Evolutionary conservation across 163 green algal genomes (phyloP).

Genomic region (Scenedesmus sp.): DNA sequence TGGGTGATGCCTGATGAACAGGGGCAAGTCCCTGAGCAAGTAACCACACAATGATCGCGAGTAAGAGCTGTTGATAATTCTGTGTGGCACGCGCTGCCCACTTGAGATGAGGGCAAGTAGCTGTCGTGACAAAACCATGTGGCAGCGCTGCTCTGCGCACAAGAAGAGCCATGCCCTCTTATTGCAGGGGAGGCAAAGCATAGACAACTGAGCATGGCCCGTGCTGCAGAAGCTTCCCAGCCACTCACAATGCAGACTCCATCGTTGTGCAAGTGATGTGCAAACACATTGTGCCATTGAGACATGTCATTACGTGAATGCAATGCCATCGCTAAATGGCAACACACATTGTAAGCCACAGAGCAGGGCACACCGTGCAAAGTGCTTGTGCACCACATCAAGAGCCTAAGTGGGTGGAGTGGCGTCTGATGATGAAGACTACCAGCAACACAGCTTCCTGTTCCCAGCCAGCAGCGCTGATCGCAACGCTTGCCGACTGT

Average conservation of each 20-base stretch:
- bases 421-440: too few relatives aligned
- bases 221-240: neutral
- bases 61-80: neutral
- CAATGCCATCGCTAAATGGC: too few relatives aligned
- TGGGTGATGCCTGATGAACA: neutral
- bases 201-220: neutral
- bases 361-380: neutral
- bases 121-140: neutral
- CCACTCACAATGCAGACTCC: neutral
- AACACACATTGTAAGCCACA: neutral
- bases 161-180: neutral
- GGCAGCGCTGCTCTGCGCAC: too few relatives aligned
- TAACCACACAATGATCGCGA: neutral
- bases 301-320: neutral
- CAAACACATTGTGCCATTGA: neutral
- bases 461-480: too few relatives aligned
- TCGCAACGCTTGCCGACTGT: too few relatives aligned
- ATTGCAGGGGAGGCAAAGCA: neutral
- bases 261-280: neutral
- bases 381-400: neutral
- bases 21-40: neutral
- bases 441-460: too few relatives aligned
- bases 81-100: neutral
- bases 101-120: neutral
- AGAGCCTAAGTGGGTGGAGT: too few relatives aligned